These are phyloP conservation scores for Ustilago sp. DNA, from an alignment of 1,284 basidiomycete genomes.

Conservation along the genomic window DNA sequence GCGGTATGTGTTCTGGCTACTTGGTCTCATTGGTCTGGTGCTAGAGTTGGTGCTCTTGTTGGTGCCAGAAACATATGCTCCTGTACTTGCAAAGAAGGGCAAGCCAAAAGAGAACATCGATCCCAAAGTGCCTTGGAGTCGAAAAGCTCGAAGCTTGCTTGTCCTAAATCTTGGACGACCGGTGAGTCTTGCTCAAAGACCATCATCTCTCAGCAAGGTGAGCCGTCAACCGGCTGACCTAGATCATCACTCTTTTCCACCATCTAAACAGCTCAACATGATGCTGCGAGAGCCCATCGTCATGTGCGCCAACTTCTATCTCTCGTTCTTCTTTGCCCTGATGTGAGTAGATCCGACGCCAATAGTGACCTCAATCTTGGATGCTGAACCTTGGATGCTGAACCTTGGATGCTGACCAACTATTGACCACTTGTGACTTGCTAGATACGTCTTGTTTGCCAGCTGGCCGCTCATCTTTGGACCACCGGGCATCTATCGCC, in stretches of 20 bases:
- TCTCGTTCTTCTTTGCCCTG: conserved; percentile 48
- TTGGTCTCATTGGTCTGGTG: conserved; percentile 22
- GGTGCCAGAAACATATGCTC: conserved; percentile 43
- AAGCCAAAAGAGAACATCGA: not conserved
- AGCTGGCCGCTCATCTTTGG: conserved; percentile 50
- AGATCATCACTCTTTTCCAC: too few species aligned
- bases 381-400: not conserved
- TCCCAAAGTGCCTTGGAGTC: not conserved
- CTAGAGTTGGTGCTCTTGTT: conserved; percentile 23
- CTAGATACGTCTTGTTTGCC: conserved; percentile 45
- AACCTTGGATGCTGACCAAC: not conserved
- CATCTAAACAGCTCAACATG: conserved; percentile 36
- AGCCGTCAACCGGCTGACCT: not conserved
- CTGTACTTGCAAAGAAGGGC: conserved; percentile 8
- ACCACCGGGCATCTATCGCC: conserved; percentile 37
- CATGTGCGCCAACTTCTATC: conserved; percentile 38
- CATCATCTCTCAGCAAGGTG: too few species aligned
- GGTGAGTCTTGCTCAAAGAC: conserved; percentile 21
- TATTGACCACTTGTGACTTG: too few species aligned
- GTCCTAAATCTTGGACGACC: conserved; percentile 34
- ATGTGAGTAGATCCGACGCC: conserved; percentile 22
- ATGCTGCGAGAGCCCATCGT: conserved; percentile 44
- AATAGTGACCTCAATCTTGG: too few species aligned
- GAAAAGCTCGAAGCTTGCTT: conserved; percentile 13
- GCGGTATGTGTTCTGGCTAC: conserved; percentile 40